Evolutionary conservation across 1,139 yeast genomes (phyloP).

Genomic region (Taphrina deformans): DNA sequence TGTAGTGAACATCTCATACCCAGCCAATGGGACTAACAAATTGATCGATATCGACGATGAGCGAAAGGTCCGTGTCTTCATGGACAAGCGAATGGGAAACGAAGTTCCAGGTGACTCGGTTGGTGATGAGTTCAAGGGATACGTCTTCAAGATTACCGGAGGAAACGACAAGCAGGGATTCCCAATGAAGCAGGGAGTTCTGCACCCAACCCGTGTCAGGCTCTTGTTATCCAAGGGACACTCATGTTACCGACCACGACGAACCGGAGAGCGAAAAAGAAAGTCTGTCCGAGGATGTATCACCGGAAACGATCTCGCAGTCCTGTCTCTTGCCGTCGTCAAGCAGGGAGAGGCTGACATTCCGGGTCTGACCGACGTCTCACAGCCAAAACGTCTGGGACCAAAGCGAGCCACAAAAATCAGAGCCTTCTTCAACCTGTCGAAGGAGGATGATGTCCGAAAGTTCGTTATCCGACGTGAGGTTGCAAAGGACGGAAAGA

Average conservation of each 20-base stretch:
- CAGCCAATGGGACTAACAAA: slow-evolving; percentile 99
- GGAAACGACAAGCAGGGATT: slow-evolving; percentile 99
- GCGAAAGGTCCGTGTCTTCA: slow-evolving; percentile 97
- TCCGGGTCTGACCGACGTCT: slow-evolving; percentile 90
- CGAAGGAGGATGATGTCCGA: slow-evolving; percentile 95
- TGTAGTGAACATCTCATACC: slow-evolving; percentile 83
- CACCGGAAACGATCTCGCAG: slow-evolving; percentile 96
- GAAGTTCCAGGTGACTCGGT: slow-evolving; percentile 98
- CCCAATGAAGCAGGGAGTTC: slow-evolving; percentile 98
- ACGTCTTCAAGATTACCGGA: slow-evolving; percentile 97
- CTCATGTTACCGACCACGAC: slow-evolving; percentile 99
- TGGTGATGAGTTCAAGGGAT: slow-evolving; percentile 99
- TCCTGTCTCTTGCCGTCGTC: slow-evolving; percentile 85
- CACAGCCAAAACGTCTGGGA: slow-evolving; percentile 98
- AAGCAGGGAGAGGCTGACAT: slow-evolving; percentile 97
- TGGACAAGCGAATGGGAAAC: slow-evolving; percentile 99
- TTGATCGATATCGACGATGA: slow-evolving; percentile 97
- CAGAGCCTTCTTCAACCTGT: slow-evolving; percentile 97
- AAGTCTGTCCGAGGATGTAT: slow-evolving; percentile 99
- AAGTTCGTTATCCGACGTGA: slow-evolving; percentile 98
- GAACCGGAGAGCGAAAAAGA: slow-evolving; percentile 99
- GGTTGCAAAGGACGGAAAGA: slow-evolving; percentile 65
- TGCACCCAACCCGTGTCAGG: slow-evolving; percentile 99
- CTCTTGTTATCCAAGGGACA: slow-evolving; percentile 89
- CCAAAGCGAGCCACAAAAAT: slow-evolving; percentile 99